phyloP scores from a whole-genome alignment of 306 rosid species.

The Prunus fruticosa region DNA sequence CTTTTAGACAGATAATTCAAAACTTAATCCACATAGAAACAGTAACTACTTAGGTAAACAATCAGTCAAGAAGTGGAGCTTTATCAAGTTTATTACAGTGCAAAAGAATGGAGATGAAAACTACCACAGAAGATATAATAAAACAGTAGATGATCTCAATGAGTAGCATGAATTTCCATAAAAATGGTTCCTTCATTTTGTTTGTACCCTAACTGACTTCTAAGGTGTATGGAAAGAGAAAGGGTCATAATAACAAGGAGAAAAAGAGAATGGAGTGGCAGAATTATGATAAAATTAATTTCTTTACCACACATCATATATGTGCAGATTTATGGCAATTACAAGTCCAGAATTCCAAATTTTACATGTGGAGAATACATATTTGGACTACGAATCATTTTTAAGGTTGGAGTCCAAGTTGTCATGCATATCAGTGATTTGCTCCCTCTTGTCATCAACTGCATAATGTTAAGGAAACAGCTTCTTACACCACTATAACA shows the following conservation, averaged over 20 bases:
- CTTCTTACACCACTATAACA: background rate
- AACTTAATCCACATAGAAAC: slow-evolving; percentile 16
- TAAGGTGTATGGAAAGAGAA: background rate
- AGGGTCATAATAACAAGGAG: background rate
- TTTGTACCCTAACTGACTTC: slow-evolving; percentile 1
- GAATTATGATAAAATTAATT: background rate
- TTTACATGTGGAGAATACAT: background rate
- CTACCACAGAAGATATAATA: slow-evolving; percentile 12
- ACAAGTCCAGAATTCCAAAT: background rate
- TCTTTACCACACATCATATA: background rate
- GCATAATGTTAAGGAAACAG: background rate
- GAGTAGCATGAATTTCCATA: slow-evolving; percentile 16
- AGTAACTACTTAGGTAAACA: background rate
- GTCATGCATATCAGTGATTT: background rate
- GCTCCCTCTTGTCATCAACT: background rate
- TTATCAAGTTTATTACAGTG: background rate
- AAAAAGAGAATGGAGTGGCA: background rate
- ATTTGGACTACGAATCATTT: background rate
- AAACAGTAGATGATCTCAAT: slow-evolving; percentile 3
- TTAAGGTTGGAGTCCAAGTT: background rate
- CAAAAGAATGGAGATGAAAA: background rate
- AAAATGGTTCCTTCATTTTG: slow-evolving; percentile 16
- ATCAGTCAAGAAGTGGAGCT: background rate
- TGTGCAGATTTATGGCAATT: background rate
- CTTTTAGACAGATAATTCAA: slow-evolving; percentile 18